phyloP scores from a whole-genome alignment of 257 asterid genomes.

The Asclepias syriaca region DNA sequence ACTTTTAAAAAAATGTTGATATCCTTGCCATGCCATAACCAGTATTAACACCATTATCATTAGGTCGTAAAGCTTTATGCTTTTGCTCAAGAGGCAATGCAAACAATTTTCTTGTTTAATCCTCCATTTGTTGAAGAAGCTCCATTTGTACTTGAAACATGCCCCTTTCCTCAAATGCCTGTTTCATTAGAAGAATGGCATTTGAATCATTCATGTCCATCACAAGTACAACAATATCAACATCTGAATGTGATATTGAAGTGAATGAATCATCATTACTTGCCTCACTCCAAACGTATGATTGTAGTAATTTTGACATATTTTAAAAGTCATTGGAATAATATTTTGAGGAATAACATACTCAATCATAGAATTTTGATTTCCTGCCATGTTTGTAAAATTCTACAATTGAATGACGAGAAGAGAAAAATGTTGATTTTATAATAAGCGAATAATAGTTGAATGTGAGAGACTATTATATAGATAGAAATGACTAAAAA shows the following conservation, averaged over 20 bases:
- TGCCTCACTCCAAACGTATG: slow-evolving; percentile 4
- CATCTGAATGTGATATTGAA: not conserved
- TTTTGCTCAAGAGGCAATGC: too few species aligned
- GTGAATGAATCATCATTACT: too few species aligned
- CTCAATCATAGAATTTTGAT: not conserved
- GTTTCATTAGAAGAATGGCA: not conserved
- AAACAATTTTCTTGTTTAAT: too few species aligned
- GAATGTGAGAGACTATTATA: too few species aligned
- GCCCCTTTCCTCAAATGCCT: slow-evolving; percentile 14
- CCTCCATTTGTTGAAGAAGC: too few species aligned
- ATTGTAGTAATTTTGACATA: not conserved
- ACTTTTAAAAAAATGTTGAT: too few species aligned
- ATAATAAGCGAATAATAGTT: too few species aligned
- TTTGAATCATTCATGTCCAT: slow-evolving; percentile 13
- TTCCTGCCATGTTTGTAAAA: not conserved
- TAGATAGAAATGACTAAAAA: too few species aligned
- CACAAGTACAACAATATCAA: not conserved
- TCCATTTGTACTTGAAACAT: slow-evolving; percentile 17
- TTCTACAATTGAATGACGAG: not conserved
- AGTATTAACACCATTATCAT: too few species aligned
- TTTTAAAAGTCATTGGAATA: slow-evolving; percentile 3
- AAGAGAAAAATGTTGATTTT: too few species aligned
- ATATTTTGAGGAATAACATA: not conserved
- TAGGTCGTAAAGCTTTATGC: too few species aligned
- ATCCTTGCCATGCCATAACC: too few species aligned